Evolutionary conservation across 208 protist genomes (phyloP).

Genomic region (Endotrypanum monterogeii): DNA sequence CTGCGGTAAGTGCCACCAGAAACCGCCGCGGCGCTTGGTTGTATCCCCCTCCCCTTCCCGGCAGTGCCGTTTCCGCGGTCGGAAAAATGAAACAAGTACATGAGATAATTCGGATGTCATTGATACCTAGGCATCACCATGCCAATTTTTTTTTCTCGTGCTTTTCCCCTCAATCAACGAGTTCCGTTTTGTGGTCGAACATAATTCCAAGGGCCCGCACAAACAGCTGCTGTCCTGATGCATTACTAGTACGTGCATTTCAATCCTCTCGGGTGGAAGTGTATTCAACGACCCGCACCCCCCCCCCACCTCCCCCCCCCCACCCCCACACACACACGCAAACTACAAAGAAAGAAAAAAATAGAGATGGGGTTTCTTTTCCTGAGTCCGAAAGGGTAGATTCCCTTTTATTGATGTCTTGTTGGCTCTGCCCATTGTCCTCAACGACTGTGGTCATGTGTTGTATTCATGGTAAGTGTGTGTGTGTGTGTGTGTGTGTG

Average conservation of each 20-base stretch:
- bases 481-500: background rate
- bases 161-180: background rate
- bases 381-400: too few relatives aligned
- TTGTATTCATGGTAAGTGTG: background rate
- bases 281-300: background rate
- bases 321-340: background rate
- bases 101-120: background rate
- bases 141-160: background rate
- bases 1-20: slow-evolving; percentile 6
- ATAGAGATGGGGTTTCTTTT: background rate
- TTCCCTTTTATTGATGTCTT: background rate
- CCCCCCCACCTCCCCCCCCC: background rate
- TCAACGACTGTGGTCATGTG: background rate
- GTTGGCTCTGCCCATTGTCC: background rate
- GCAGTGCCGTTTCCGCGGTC: background rate
- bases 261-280: background rate
- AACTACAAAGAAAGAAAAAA: background rate
- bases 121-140: background rate
- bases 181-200: background rate
- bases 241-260: background rate
- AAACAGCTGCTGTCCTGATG: background rate
- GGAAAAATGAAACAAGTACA: too few relatives aligned
- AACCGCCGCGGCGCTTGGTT: too few relatives aligned
- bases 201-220: too few relatives aligned
- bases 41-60: background rate